A percentile compares a stretch with the other conserved stretches of the same genome.
Evolutionary conservation across 257 asterid species (phyloP).

Genomic region (Solanum dulcamara): DNA sequence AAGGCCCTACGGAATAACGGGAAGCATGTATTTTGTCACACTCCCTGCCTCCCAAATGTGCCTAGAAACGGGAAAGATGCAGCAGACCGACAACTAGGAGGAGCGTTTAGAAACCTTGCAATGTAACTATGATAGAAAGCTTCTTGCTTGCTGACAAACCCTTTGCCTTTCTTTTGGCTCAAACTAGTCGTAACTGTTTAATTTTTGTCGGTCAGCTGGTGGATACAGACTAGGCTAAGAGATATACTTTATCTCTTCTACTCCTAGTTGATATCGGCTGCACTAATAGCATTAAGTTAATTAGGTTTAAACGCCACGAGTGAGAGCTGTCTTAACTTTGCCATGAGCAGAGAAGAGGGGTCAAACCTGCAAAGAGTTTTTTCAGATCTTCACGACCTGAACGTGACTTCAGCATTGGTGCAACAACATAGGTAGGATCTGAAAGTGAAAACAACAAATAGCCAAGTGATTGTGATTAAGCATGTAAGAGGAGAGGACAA

Average conservation of each 20-base stretch:
- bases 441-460: constrained; percentile 4
- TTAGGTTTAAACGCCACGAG: not conserved
- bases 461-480: not conserved
- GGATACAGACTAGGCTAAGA: not conserved
- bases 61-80: not conserved
- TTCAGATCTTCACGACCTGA: constrained; percentile 79
- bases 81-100: not conserved
- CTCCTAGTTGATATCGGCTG: not conserved
- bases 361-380: constrained; percentile 79
- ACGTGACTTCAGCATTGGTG: constrained; percentile 68
- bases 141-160: not conserved
- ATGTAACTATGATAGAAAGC: not conserved
- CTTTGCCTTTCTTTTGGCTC: not conserved
- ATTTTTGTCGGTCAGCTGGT: not conserved
- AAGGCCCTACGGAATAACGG: constrained; percentile 1
- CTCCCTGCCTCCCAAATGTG: constrained; percentile 8
- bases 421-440: constrained; percentile 84
- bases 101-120: not conserved
- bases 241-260: not conserved
- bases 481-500: not conserved
- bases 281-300: not conserved
- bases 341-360: not conserved
- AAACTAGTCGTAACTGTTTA: not conserved
- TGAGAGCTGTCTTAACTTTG: not conserved
- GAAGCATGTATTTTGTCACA: constrained; percentile 3